Base-by-base conservation (phyloP, 257 asterid species). In the Thymus mandschuricus region DNA sequence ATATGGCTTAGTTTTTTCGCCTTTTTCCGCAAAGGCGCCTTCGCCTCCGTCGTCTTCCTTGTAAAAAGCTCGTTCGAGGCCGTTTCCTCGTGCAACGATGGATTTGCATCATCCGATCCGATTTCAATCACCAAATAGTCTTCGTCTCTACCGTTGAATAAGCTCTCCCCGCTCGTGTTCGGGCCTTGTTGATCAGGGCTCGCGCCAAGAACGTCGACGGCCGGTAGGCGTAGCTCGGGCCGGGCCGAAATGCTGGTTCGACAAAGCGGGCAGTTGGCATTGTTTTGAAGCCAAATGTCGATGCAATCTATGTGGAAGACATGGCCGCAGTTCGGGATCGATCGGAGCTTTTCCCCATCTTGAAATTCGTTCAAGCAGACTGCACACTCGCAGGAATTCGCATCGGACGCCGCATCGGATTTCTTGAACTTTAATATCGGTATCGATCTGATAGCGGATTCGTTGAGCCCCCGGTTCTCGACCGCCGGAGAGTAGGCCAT, bases 241-340 rank as follows among this genome's bases (percentile, higher is more conserved):
- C 75, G 62, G 29, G 79, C 55, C 3, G 96, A 83, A 15, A 93
- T 73, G 79, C 90, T 87, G 8, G 72, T 80, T 40, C 97, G 66
- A 29, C 98, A 91, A 8, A 94, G 89, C 0, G 98, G 98, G 70
- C 98, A 94, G 50, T 89, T 94, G 10, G 96, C 92, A 65, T 87
- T 94, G 81, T 81, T 87, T 59, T 89, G 97, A 33, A 94, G 96
- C 98, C 97, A 94, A 10, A 94, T 83, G 61, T 91, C 98, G 8
- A 91, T 94, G 48, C 98, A 94, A 69, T 94, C 98, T 0, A 91
- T 84, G 73, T 93, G 97, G 28, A 93, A 93, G 4, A 85, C 62
- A 44, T 93, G 98, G 41, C 71, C 80, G 35, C 98, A 89, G 6
- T 80, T 81, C 4, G 98, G 98, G 6, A 93, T 87, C 7, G 75